A percentile compares a stretch with the other conserved stretches of the same genome.
phyloP scores from a whole-genome alignment of 148 eudicot species.

The Salicornia ramosissima region DNA sequence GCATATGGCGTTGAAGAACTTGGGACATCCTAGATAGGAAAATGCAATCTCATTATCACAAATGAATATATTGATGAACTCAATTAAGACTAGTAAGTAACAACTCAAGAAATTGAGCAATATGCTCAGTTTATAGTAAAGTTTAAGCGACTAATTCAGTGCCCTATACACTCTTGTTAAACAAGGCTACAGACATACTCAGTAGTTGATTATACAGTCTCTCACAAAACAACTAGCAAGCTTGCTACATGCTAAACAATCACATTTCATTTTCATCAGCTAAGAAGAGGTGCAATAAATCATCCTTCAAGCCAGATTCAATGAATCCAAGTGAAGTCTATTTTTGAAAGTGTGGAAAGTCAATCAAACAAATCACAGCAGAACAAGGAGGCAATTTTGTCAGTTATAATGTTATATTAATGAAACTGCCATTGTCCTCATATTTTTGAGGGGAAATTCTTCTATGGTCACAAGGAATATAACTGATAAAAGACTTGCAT shows the following conservation, averaged over 20 bases:
- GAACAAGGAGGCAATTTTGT: neutral
- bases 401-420: no score
- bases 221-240: neutral
- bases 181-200: no score
- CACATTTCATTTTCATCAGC: neutral
- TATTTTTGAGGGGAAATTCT: no score
- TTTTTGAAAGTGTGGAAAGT: neutral
- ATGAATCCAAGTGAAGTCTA: neutral
- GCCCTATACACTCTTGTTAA: neutral
- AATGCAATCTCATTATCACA: neutral
- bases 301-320: neutral
- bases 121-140: no score
- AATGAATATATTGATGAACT: neutral
- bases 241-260: neutral
- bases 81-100: neutral
- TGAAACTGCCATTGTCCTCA: no score
- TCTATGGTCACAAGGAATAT: no score
- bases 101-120: no score
- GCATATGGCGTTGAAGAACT: slow-evolving; percentile 30
- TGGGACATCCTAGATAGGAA: slow-evolving; percentile 28
- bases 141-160: neutral
- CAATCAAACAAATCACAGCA: neutral
- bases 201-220: neutral
- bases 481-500: no score
- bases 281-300: neutral